These are phyloP conservation scores for Pseudogymnoascus sp. DNA, from an alignment of 2,329 filamentous ascomycete species.

Conservation along the genomic window DNA sequence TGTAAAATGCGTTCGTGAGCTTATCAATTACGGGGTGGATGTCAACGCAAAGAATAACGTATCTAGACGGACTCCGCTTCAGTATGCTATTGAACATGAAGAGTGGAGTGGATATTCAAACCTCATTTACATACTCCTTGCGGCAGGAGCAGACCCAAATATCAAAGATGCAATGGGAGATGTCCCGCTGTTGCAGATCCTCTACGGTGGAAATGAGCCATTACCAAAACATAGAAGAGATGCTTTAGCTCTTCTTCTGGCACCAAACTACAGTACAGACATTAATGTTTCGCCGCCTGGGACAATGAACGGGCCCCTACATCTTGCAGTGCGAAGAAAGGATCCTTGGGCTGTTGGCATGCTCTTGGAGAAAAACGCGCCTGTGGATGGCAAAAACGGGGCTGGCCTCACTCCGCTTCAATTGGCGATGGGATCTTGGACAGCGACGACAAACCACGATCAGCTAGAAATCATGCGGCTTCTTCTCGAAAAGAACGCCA, in stretches of 20 bases:
- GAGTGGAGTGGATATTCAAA: slow-evolving; percentile 11
- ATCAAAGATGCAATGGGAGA: slow-evolving; percentile 8
- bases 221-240: slow-evolving; percentile 11
- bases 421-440: slow-evolving; percentile 6
- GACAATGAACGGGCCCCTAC: slow-evolving; percentile 13
- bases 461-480: slow-evolving; percentile 13
- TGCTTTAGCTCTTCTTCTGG: slow-evolving; percentile 12
- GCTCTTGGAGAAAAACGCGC: slow-evolving; percentile 12
- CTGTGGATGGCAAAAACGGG: slow-evolving; percentile 10
- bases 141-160: slow-evolving; percentile 12
- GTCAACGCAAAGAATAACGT: slow-evolving; percentile 6
- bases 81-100: slow-evolving; percentile 12
- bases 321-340: slow-evolving; percentile 12
- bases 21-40: slow-evolving; percentile 10
- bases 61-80: slow-evolving; percentile 10
- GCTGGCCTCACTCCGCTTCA: slow-evolving; percentile 10
- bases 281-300: slow-evolving; percentile 9
- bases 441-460: not conserved
- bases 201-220: slow-evolving; percentile 2
- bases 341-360: slow-evolving; percentile 13
- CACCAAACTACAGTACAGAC: slow-evolving; percentile 8
- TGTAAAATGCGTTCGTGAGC: slow-evolving; percentile 12
- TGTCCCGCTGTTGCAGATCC: slow-evolving; percentile 10
- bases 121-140: slow-evolving; percentile 12
- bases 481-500: slow-evolving; percentile 13